These are phyloP conservation scores for Moringa oleifera DNA, from an alignment of 345 rosid genomes.

Conservation along the genomic window DNA sequence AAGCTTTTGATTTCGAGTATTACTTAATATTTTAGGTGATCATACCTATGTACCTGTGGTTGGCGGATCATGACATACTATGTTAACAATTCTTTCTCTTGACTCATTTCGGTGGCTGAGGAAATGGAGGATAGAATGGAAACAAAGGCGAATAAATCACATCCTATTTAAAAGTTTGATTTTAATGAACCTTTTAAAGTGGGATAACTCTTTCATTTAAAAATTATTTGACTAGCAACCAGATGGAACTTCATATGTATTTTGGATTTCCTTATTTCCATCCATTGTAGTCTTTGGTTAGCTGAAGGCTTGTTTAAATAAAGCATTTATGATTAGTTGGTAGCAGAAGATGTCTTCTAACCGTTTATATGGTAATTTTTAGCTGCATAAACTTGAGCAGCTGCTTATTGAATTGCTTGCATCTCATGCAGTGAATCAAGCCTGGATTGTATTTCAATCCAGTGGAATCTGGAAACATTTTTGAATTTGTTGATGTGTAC, in stretches of 20 bases:
- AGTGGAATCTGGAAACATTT: constrained; percentile 51
- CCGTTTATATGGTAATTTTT: neutral
- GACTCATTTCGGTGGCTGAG: neutral
- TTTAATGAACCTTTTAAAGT: neutral
- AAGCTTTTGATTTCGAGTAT: neutral
- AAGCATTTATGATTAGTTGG: neutral
- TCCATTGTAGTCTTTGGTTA: neutral
- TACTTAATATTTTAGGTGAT: neutral
- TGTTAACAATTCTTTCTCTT: too few species aligned
- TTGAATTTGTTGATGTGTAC: constrained; percentile 43
- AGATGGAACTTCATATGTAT: neutral
- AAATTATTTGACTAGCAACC: neutral
- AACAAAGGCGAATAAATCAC: neutral
- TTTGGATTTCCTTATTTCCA: neutral
- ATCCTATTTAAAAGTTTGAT: neutral
- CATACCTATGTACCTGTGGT: neutral
- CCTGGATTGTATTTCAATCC: constrained; percentile 31
- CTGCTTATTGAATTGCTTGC: constrained; percentile 1
- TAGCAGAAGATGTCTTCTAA: neutral
- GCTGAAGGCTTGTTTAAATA: neutral
- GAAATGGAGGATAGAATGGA: neutral
- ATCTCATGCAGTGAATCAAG: constrained; percentile 51
- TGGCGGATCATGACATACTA: neutral
- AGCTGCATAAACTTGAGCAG: constrained; percentile 5
- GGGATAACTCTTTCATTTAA: too few species aligned